Base-by-base conservation (phyloP, 2,329 filamentous ascomycete species). In the Exserohilum turcica region DNA sequence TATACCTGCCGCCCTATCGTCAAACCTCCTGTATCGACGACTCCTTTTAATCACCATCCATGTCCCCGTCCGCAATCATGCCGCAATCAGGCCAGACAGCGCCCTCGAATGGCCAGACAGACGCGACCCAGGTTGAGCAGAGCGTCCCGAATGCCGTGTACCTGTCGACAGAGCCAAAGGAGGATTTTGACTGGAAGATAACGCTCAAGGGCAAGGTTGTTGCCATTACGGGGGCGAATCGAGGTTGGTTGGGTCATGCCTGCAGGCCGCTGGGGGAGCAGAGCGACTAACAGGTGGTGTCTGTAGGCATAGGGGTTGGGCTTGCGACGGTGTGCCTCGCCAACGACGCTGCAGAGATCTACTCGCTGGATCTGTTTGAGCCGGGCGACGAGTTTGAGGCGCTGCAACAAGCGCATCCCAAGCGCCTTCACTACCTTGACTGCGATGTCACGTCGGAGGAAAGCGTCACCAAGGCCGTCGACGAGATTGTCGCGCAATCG, bases 391-490 rank as follows among this genome's bases (percentile, higher is more conserved):
- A 81, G 12, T 80, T 82, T 54, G 65, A 69, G 31, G 67, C 67
- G 7, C 68, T 78, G 3, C 66, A 72, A 39, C 77, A 78, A 58
- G 67, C 71, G 5, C 74, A 77, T 59, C 74, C 77, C 12, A 76
- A 77, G 50, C 69, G 69, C 18, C 64, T 82, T 15, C 70, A 74
- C 45, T 81, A 77, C 63, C 64, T 80, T 49, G 65, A 80, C 48
- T 78, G 77, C 61, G 75, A 83, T 62, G 78, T 82, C 2, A 82
- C 80, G 0, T 73, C 77, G 13, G 79, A 82, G 57, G 72, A 74
- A 24, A 80, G 68, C 37, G 76, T 81, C 27, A 76, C 66, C 0
- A 73, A 72, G 12, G 78, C 77, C 2, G 65, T 82, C 1, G 79
- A 82, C 52, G 63, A 74, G 42, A 79, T 82, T 16, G 69, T 82